These are phyloP conservation scores for Massarina eburnea DNA, from an alignment of 2,329 filamentous ascomycete genomes.

Conservation along the genomic window DNA sequence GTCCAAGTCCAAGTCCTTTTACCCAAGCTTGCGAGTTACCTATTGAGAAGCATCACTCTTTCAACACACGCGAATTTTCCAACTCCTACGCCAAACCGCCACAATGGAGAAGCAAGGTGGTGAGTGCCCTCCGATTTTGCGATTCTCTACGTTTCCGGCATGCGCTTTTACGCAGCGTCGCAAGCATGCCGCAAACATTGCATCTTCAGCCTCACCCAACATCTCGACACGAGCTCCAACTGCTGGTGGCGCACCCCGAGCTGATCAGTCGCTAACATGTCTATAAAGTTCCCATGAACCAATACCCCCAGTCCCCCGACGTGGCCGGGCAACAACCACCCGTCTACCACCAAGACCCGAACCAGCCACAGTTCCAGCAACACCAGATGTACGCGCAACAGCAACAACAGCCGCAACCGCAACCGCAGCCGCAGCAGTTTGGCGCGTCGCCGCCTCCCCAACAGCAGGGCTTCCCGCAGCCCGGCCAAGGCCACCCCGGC, in stretches of 20 bases:
- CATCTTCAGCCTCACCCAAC: neutral
- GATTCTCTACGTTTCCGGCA: neutral
- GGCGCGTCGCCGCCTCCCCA: slow-evolving; percentile 27
- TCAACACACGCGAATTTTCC: slow-evolving; percentile 6
- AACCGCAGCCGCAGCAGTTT: slow-evolving; percentile 19
- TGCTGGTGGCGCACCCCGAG: slow-evolving; percentile 1
- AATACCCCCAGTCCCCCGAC: slow-evolving; percentile 38
- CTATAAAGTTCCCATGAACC: slow-evolving; percentile 39
- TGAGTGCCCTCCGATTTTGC: slow-evolving; percentile 21
- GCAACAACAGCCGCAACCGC: slow-evolving; percentile 22
- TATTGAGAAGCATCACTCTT: neutral
- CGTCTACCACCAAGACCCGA: slow-evolving; percentile 38
- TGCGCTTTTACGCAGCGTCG: neutral
- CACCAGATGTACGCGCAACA: slow-evolving; percentile 18
- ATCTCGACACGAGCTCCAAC: no score
- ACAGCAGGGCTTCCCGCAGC: slow-evolving; percentile 21
- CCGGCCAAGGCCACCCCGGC: slow-evolving; percentile 25
- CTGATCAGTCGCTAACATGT: neutral
- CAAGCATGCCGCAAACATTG: neutral
- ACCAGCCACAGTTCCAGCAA: slow-evolving; percentile 22
- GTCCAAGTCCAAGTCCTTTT: no score
- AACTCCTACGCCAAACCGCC: slow-evolving; percentile 1
- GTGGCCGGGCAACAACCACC: slow-evolving; percentile 31
- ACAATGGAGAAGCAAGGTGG: slow-evolving; percentile 42
- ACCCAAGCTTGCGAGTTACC: neutral